Percentiles rank a stretch among this genome's conserved stretches.
Conservation (phyloP, 164 flowering plant genomes). For the Tetracentron sinense region DNA sequence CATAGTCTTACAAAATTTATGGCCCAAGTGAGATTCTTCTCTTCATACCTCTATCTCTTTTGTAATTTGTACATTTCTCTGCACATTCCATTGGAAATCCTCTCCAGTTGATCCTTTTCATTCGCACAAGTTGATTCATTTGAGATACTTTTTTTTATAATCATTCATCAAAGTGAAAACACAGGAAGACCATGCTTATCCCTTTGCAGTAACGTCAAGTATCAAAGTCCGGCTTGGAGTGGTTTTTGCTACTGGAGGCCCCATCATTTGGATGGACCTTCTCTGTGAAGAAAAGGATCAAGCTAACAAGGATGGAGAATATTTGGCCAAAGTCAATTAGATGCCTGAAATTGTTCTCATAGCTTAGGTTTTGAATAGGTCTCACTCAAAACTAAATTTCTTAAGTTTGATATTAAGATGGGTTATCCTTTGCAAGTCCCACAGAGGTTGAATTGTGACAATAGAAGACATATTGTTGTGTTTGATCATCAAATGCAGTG, state of each 20-base stretch:
- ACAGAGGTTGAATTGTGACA: constrained; percentile 54
- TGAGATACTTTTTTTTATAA: constrained; percentile 68
- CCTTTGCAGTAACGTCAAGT: constrained; percentile 83
- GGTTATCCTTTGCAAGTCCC: constrained; percentile 54
- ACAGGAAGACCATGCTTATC: constrained; percentile 94
- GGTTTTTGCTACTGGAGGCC: constrained; percentile 58
- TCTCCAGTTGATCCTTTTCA: constrained; percentile 40
- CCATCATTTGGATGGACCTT: constrained; percentile 86
- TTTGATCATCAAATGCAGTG: constrained; percentile 82
- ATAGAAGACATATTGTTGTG: constrained; percentile 76
- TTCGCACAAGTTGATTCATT: constrained; percentile 85
- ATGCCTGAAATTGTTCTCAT: constrained; percentile 72
- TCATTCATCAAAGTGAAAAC: constrained; percentile 97
- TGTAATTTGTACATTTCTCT: too few relatives aligned
- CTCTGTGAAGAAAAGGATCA: constrained; percentile 50
- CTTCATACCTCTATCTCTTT: too few relatives aligned
- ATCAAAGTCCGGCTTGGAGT: constrained; percentile 83
- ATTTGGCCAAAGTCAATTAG: constrained; percentile 86
- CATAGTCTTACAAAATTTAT: too few relatives aligned
- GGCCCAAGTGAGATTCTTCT: too few relatives aligned
- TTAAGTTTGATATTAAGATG: constrained; percentile 68
- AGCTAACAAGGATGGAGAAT: constrained; percentile 53
- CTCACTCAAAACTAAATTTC: constrained; percentile 59
- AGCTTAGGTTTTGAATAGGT: constrained; percentile 74
- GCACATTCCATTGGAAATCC: too few relatives aligned